Conservation (phyloP, 1,139 yeast species). For the Candida neerlandica region DNA sequence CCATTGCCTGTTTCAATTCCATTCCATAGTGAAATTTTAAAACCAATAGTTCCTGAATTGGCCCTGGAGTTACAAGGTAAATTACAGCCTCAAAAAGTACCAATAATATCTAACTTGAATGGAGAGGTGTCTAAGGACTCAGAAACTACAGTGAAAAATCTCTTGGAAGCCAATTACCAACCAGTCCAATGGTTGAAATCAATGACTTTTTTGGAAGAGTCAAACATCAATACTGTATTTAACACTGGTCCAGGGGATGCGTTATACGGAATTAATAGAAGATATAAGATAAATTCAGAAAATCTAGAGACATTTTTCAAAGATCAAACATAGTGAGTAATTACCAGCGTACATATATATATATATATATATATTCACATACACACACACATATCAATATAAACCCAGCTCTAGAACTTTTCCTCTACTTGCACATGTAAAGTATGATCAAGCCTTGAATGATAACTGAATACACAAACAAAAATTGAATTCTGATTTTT, state of each 20-base stretch:
- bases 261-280: slow-evolving; percentile 27
- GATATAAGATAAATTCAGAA: slow-evolving; percentile 16
- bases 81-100: slow-evolving; percentile 21
- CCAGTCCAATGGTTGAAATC: slow-evolving; percentile 50
- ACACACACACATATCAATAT: not conserved
- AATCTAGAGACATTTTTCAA: slow-evolving; percentile 9
- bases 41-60: slow-evolving; percentile 38
- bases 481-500: slow-evolving; percentile 81
- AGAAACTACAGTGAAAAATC: slow-evolving; percentile 25
- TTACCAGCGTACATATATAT: not conserved
- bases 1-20: slow-evolving; percentile 54
- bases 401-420: not conserved
- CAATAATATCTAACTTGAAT: slow-evolving; percentile 39
- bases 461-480: slow-evolving; percentile 82
- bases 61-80: slow-evolving; percentile 15
- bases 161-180: slow-evolving; percentile 38
- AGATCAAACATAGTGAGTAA: not conserved
- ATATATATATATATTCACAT: not conserved
- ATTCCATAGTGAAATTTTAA: slow-evolving; percentile 49
- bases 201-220: slow-evolving; percentile 23
- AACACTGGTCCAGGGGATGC: slow-evolving; percentile 45
- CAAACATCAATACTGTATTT: slow-evolving; percentile 25
- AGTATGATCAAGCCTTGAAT: slow-evolving; percentile 61
- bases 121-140: slow-evolving; percentile 25
- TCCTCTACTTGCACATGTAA: slow-evolving; percentile 35